Base-by-base conservation (phyloP, 768 basidiomycete species). In the Mycena belliarum region DNA sequence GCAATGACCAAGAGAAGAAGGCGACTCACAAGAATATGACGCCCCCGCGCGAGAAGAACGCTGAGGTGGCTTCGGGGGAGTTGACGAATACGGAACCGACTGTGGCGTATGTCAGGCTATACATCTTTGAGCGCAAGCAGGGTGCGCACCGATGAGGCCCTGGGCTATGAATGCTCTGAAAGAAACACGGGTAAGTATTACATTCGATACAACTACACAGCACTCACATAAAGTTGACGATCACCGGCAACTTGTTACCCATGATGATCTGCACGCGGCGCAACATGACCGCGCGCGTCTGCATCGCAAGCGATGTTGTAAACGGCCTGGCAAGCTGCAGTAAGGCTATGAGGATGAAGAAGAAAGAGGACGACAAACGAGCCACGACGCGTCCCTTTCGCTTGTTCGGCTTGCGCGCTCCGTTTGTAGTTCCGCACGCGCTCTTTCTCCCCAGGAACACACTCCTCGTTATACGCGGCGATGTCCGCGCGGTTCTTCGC, bases 41-140 rank as follows among this genome's bases (percentile, higher is more conserved):
- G 72, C 90, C 86, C 38, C 89, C 89, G 20, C 91, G 82, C n/a
- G 87, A 85, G 76, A 89, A 91, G 67, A 82, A 87, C 12, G 82
- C 83, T 15, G 75, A 69, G 0, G 89, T 89, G 10, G 74, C 72
- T 16, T 82, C 73, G 0, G 81, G 75, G 32, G 85, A 71, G 10
- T 79, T 74, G 55, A 83, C 75, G 76, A 89, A 93, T 26, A 89
- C 80, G 0, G 83, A 84, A 25, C 89, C 88, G 49, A 87, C 78
- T 59, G 43, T 18, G 20, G 28, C 4, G 43, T 50, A 18, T 14
- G 25, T 32, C 51, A 82, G 77, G 53, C 20, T 66, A 60, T 11
- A 67, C 72, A 29, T 47, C 20, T 20, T 2, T 37, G 25, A 16
- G 3, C 15, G 21, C 21, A 4, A 21, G 26, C 21, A 20, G 16